Conservation (phyloP, 495 filamentous ascomycete genomes). For the Astrocystis sublimbata region DNA sequence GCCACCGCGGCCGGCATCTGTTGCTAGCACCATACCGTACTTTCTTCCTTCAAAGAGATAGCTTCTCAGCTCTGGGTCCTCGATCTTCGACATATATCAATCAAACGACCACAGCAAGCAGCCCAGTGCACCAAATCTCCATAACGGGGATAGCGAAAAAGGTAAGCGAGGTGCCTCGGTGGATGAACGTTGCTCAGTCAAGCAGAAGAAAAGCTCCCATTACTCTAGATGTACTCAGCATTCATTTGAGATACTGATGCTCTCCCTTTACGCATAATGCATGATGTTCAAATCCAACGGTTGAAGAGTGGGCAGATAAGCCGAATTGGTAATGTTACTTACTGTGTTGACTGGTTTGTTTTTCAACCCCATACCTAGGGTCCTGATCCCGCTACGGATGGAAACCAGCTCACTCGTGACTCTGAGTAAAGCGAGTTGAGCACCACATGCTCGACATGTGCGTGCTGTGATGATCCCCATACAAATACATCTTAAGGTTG, state of each 20-base stretch:
- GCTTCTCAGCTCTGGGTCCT: not conserved
- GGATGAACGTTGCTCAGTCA: not conserved
- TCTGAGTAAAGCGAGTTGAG: no score
- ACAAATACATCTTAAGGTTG: not conserved
- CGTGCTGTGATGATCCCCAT: no score
- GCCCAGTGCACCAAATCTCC: not conserved
- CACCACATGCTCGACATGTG: no score
- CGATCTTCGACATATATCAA: not conserved
- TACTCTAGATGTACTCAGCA: no score
- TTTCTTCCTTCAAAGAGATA: not conserved
- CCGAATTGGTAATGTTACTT: no score
- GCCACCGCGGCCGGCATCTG: not conserved
- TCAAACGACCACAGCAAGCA: not conserved
- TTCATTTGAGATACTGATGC: not conserved
- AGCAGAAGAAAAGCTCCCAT: no score
- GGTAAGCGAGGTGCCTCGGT: not conserved
- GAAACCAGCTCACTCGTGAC: no score
- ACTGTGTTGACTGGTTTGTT: no score
- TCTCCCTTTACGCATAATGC: not conserved
- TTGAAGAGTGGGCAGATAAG: not conserved
- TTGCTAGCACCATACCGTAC: not conserved
- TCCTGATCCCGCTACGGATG: no score
- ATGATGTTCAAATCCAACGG: not conserved
- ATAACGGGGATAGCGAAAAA: not conserved
- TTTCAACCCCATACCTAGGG: no score